Base-by-base conservation (phyloP, 2,329 filamentous ascomycete species). In the Rachicladosporium sp. region DNA sequence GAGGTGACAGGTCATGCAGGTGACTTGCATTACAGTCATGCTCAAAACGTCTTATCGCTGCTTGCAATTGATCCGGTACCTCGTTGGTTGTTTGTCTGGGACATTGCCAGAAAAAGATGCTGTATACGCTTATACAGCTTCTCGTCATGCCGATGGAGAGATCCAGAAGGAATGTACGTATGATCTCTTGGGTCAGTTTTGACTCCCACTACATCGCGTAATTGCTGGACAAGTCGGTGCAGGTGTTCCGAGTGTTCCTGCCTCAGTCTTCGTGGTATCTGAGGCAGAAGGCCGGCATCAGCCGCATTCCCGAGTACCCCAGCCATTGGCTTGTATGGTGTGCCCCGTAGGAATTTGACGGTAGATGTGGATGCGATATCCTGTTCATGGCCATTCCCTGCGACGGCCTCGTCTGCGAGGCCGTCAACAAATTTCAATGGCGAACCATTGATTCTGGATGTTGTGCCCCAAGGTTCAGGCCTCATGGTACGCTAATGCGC, bases 241-340 rank as follows among this genome's bases (percentile, higher is more conserved):
- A 19, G 15, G 15, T 19, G 15, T 19, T 19, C 15, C 15, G 15
- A 19, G 15, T 19, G 15, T 19, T 19, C 15, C 15, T 19, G 15
- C 15, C 15, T 19, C 15, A 19, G 15, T 19, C 15, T 19, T 19
- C 15, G 15, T 19, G 15, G 15, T 19, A 5, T 19, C 15, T 19
- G 15, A 19, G 15, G 15, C 15, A 19, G 15, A 5, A 19, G 15
- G 15, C 15, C 15, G 15, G 15, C 5, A 19, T 19, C 15, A 19
- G 15, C 15, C 15, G 15, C 15, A 19, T 19, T 19, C 15, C 15
- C 15, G 15, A 19, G 8, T 62, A 48, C 47, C 66, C 64, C 0
- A 61, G 10, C 58, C 60, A 66, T 44, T 66, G 61, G 3, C 63
- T 63, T 2, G 64, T 19, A 19, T 19, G 15, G 15, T 19, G 15